Evolutionary conservation across 805 yeast genomes (phyloP).

Genomic region (Monosporozyma servazzii): DNA sequence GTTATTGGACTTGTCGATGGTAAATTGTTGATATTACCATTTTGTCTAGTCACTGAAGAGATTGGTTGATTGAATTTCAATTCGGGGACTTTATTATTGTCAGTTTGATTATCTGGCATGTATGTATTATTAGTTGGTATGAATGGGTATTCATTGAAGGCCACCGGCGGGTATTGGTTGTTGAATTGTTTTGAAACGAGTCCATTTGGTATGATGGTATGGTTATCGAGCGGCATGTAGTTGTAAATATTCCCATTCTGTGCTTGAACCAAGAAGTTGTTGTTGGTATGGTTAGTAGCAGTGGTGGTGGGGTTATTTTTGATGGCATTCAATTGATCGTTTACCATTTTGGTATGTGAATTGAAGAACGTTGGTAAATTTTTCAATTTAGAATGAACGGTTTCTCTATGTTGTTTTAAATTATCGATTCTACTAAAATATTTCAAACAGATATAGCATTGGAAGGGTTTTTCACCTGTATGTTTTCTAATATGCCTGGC

Average conservation of each 20-base stretch:
- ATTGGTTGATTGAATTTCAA: neutral
- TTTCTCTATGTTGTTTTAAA: constrained; percentile 82
- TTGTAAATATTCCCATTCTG: neutral
- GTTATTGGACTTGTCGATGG: neutral
- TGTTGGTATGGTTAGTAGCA: neutral
- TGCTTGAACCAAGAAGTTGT: neutral
- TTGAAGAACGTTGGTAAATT: constrained; percentile 5
- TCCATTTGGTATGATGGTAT: neutral
- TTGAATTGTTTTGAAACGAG: neutral
- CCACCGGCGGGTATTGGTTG: neutral
- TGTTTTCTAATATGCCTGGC: constrained; percentile 90
- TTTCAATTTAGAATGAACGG: constrained; percentile 47
- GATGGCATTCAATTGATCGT: neutral
- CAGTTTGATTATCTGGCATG: neutral
- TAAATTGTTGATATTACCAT: neutral
- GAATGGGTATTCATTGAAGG: neutral
- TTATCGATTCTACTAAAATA: constrained; percentile 78
- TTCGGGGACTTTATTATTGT: neutral
- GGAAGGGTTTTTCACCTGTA: constrained; percentile 90
- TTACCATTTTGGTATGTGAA: neutral
- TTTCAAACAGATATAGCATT: constrained; percentile 73
- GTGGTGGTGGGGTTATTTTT: too few relatives aligned
- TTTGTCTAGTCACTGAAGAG: neutral
- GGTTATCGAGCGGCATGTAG: neutral
- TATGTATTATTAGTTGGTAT: neutral